phyloP scores from a whole-genome alignment of 2,329 filamentous ascomycete species.

The Aphanocladium album region DNA sequence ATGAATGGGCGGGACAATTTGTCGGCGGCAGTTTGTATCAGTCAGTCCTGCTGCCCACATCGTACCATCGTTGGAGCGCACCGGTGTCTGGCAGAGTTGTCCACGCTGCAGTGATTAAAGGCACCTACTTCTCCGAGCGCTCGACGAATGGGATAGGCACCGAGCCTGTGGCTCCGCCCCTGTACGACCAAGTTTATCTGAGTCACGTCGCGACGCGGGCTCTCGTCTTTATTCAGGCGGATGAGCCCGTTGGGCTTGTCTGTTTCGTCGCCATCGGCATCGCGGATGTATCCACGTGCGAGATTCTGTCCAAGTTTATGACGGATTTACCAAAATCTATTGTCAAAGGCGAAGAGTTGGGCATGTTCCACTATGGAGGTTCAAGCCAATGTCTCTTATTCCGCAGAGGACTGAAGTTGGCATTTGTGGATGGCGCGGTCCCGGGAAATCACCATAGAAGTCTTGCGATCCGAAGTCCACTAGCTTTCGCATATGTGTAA shows the following conservation, averaged over 20 bases:
- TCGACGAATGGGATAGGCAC: conserved; percentile 11
- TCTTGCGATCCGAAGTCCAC: background rate
- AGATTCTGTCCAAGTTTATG: conserved; percentile 33
- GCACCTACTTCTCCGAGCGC: conserved; percentile 59
- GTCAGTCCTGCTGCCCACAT: conserved; percentile 57
- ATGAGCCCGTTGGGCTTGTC: conserved; percentile 62
- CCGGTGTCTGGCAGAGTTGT: conserved; percentile 55
- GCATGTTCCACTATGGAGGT: conserved; percentile 71
- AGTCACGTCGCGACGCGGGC: conserved; percentile 59
- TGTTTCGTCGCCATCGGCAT: conserved; percentile 65
- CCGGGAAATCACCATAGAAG: conserved; percentile 7
- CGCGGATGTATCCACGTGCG: conserved; percentile 65
- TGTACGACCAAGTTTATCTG: conserved; percentile 55
- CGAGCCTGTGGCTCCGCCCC: conserved; percentile 14
- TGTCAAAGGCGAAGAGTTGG: conserved; percentile 60
- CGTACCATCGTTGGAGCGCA: conserved; percentile 64
- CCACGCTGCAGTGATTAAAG: conserved; percentile 48
- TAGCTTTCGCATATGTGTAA: background rate
- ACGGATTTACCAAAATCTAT: background rate
- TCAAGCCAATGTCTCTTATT: conserved; percentile 62
- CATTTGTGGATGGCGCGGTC: conserved; percentile 16
- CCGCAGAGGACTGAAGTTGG: conserved; percentile 42
- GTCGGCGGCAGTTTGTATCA: conserved; percentile 60
- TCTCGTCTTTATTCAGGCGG: conserved; percentile 61
- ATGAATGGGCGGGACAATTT: conserved; percentile 45